Percentiles rank a stretch among this genome's conserved stretches.
Conservation (phyloP, 2,329 filamentous ascomycete species). For the Lojkania enalia region DNA sequence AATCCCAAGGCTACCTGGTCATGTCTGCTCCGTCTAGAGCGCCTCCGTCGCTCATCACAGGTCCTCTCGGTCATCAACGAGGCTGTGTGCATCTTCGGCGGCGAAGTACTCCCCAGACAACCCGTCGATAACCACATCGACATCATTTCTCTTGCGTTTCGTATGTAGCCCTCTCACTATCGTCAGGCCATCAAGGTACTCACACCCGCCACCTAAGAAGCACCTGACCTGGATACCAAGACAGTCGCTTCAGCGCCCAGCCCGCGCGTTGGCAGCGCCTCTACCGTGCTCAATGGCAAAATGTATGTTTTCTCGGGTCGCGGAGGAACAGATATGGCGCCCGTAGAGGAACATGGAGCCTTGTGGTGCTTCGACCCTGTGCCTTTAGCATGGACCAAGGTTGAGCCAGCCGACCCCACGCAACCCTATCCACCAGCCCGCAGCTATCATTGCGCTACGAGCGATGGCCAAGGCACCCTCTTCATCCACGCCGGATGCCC, state of each 20-base stretch:
- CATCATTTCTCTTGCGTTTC: slow-evolving; percentile 56
- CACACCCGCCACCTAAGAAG: slow-evolving; percentile 52
- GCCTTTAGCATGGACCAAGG: slow-evolving; percentile 64
- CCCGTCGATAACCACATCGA: slow-evolving; percentile 76
- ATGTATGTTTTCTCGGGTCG: slow-evolving; percentile 84
- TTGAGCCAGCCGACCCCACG: slow-evolving; percentile 59
- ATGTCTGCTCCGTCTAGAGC: slow-evolving; percentile 36
- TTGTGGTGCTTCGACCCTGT: slow-evolving; percentile 77
- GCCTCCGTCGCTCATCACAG: slow-evolving; percentile 74
- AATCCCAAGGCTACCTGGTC: slow-evolving; percentile 43
- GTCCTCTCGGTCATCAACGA: slow-evolving; percentile 63
- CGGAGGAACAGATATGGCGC: slow-evolving; percentile 67
- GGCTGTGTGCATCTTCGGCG: slow-evolving; percentile 74
- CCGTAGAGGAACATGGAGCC: slow-evolving; percentile 72
- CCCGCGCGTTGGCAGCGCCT: slow-evolving; percentile 73
- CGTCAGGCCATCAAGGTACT: slow-evolving; percentile 25
- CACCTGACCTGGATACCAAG: slow-evolving; percentile 37
- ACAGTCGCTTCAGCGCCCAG: slow-evolving; percentile 55
- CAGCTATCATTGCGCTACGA: slow-evolving; percentile 70
- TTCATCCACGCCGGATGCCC: slow-evolving; percentile 78
- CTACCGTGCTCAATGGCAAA: slow-evolving; percentile 66
- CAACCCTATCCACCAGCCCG: slow-evolving; percentile 63
- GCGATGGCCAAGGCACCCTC: slow-evolving; percentile 68
- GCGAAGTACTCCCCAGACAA: slow-evolving; percentile 67
- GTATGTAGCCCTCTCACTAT: slow-evolving; percentile 18